Evolutionary conservation across 345 rosid species (phyloP), one percentile per base, ranked within the genome.

Genomic region (Dipteronia sinensis): DNA sequence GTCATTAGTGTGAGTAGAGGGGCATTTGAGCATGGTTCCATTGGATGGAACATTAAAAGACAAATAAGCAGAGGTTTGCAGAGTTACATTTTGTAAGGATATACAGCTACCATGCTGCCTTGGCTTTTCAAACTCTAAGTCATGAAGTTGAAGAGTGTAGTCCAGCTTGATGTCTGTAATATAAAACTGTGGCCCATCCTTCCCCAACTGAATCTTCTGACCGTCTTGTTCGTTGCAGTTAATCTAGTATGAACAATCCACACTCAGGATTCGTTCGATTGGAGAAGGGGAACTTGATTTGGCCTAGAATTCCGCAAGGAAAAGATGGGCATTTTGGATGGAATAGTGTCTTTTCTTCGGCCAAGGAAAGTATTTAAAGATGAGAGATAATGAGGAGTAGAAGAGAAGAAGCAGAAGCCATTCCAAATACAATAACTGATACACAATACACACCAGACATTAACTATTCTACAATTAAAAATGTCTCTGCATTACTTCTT

Each of bases 101-200:
- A n/a, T 47, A 47, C 88, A 86, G 22, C 56, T 5, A 10, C 20
- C 22, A 31, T 31, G 34, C 34, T 31, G 34, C 34, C 34, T 31
- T 31, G 34, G n/a, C 77, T n/a, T 67, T n/a, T 15, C 47, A 34
- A 31, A 80, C 51, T 51, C 72, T 6, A 68, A 40, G 20, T 42
- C 2, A 31, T 66, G 74, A 55, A 82, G 76, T 23, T 17, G 51
- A 46, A 85, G 66, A 10, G 78, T 67, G 46, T 69, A 1, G 51
- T 80, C 86, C 74, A 82, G 80, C 66, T 84, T 74, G 77, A 90
- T 80, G 76, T 27, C 58, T 1, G 10, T 19, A n/a, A 88, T 20
- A 63, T 11, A 1, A 17, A 77, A 88, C 85, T 81, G 76, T n/a
- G 7, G 1, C 42, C 80, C 87, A 1, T 53, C 40, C 20, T 46